phyloP scores from a whole-genome alignment of 768 basidiomycete species.

The Panaeolus papilionaceus region DNA sequence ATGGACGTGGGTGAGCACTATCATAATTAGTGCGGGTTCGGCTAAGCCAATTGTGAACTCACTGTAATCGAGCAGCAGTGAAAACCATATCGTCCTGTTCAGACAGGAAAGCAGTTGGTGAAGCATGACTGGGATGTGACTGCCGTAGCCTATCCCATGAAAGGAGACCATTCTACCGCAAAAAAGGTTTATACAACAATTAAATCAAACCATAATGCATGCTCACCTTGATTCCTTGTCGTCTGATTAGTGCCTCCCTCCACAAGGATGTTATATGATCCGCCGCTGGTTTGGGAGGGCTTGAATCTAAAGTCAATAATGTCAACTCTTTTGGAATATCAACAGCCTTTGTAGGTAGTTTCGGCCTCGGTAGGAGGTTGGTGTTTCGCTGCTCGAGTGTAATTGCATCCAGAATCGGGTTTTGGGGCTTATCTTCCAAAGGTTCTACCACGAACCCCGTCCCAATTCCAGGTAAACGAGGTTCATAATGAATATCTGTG shows the following conservation, averaged over 20 bases:
- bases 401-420: conserved; percentile 74
- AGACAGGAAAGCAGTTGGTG: conserved; percentile 65
- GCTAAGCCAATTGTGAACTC: conserved; percentile 30
- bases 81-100: conserved; percentile 64
- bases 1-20: conserved; percentile 57
- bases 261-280: conserved; percentile 22
- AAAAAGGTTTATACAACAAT: conserved; percentile 14
- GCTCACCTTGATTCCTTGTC: conserved; percentile 32
- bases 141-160: conserved; percentile 70
- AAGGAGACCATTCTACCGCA: conserved; percentile 49
- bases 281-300: background rate
- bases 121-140: conserved; percentile 34
- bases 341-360: conserved; percentile 19
- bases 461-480: conserved; percentile 48
- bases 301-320: conserved; percentile 27
- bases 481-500: conserved; percentile 49
- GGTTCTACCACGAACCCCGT: conserved; percentile 66
- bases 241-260: conserved; percentile 28
- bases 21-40: conserved; percentile 13
- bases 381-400: conserved; percentile 35
- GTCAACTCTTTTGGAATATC: conserved; percentile 36
- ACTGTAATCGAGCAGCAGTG: conserved; percentile 67
- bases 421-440: conserved; percentile 76
- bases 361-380: conserved; percentile 22
- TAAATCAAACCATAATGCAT: background rate